These are phyloP conservation scores for Argentina anserina DNA, from an alignment of 306 rosid genomes.

Conservation along the genomic window DNA sequence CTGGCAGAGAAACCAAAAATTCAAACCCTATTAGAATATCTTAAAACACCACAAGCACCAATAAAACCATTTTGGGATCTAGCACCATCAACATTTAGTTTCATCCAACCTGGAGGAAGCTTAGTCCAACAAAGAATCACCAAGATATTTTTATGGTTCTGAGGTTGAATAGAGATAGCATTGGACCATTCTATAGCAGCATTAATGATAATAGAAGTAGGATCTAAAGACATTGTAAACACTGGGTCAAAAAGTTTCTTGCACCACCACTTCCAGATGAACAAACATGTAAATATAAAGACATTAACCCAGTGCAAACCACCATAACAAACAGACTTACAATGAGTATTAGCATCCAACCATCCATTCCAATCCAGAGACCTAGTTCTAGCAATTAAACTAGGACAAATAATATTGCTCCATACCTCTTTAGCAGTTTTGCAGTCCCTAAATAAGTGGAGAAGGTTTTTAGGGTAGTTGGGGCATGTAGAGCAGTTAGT, in stretches of 20 bases:
- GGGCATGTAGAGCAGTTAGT: background rate
- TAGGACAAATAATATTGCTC: background rate
- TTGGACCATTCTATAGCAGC: too few relatives aligned
- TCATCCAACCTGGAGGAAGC: background rate
- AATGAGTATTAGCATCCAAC: background rate
- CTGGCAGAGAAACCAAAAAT: background rate
- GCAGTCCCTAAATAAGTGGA: background rate
- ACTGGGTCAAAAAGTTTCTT: background rate
- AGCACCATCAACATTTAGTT: background rate
- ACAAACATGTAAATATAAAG: background rate
- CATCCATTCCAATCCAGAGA: background rate
- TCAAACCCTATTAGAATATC: too few relatives aligned
- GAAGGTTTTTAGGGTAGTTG: background rate
- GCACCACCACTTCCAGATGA: background rate
- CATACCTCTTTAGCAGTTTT: background rate
- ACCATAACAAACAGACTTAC: background rate
- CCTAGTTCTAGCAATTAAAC: background rate
- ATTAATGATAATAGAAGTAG: too few relatives aligned
- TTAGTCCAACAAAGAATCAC: background rate
- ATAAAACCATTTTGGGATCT: too few relatives aligned
- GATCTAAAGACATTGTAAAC: background rate
- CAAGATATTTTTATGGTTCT: too few relatives aligned
- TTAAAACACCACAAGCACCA: too few relatives aligned
- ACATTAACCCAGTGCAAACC: background rate
- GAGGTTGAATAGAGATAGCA: too few relatives aligned